Evolutionary conservation across 139 green algal species (phyloP).

Genomic region (Nannochloris sp.): DNA sequence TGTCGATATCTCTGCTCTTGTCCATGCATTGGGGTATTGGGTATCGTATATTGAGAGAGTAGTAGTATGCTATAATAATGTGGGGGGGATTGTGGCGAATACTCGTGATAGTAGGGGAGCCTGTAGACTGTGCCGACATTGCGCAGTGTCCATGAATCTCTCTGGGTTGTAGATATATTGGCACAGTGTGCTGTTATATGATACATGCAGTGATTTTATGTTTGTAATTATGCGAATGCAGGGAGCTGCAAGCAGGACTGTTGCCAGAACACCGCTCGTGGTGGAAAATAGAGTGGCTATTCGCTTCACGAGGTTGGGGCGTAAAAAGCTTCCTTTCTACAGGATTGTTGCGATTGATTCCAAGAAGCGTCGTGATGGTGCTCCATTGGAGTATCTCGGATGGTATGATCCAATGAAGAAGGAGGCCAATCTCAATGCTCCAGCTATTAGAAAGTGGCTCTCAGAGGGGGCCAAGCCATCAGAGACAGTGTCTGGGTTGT

Average conservation of each 20-base stretch:
- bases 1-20: too few species aligned
- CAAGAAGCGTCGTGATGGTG: slow-evolving; percentile 65
- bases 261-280: slow-evolving; percentile 22
- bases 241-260: not conserved
- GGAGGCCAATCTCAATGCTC: slow-evolving; percentile 86
- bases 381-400: slow-evolving; percentile 78
- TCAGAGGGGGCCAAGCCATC: slow-evolving; percentile 69
- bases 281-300: slow-evolving; percentile 70
- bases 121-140: too few species aligned
- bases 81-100: too few species aligned
- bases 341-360: slow-evolving; percentile 86
- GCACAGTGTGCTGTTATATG: too few species aligned
- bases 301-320: slow-evolving; percentile 79
- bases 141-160: too few species aligned
- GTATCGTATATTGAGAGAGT: too few species aligned
- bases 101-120: too few species aligned
- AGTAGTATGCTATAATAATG: too few species aligned
- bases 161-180: too few species aligned
- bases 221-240: too few species aligned
- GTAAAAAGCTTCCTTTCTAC: slow-evolving; percentile 84
- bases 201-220: too few species aligned
- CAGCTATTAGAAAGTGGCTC: slow-evolving; percentile 93
- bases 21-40: too few species aligned
- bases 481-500: slow-evolving; percentile 70
- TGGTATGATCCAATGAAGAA: slow-evolving; percentile 82